These are phyloP conservation scores for Citrus australasica DNA, from an alignment of 345 rosid genomes.

Conservation along the genomic window DNA sequence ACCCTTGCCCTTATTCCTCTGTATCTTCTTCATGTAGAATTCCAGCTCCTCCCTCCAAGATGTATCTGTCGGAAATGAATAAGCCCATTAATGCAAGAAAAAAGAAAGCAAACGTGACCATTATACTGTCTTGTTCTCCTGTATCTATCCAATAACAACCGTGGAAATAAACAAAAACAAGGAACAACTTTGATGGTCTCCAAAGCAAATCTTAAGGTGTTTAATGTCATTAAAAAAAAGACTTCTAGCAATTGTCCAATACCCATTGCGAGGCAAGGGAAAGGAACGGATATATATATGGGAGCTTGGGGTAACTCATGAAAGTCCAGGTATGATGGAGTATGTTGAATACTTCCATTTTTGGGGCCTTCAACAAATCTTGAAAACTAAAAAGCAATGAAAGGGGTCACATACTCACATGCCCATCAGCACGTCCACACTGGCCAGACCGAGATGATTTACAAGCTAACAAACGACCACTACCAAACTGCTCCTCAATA, in stretches of 20 bases:
- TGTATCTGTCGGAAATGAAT: conserved; percentile 39
- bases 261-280: not conserved
- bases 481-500: conserved; percentile 44
- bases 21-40: too few species aligned
- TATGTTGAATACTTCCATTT: too few species aligned
- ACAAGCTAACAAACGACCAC: conserved; percentile 42
- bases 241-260: not conserved
- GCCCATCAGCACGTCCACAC: conserved; percentile 53
- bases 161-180: too few species aligned
- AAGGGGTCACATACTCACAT: not conserved
- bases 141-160: not conserved
- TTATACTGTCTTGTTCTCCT: not conserved
- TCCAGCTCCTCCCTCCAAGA: conserved; percentile 3
- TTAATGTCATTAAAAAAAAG: not conserved
- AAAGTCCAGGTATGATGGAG: too few species aligned
- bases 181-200: too few species aligned
- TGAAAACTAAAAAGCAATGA: not conserved
- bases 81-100: not conserved
- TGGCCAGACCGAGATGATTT: conserved; percentile 51
- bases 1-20: too few species aligned
- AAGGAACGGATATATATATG: not conserved
- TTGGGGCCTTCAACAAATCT: not conserved
- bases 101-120: not conserved
- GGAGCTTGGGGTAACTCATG: too few species aligned
- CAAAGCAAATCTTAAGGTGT: not conserved